Base-by-base conservation (phyloP, 2,329 filamentous ascomycete species). In the Tolypocladium sp. region DNA sequence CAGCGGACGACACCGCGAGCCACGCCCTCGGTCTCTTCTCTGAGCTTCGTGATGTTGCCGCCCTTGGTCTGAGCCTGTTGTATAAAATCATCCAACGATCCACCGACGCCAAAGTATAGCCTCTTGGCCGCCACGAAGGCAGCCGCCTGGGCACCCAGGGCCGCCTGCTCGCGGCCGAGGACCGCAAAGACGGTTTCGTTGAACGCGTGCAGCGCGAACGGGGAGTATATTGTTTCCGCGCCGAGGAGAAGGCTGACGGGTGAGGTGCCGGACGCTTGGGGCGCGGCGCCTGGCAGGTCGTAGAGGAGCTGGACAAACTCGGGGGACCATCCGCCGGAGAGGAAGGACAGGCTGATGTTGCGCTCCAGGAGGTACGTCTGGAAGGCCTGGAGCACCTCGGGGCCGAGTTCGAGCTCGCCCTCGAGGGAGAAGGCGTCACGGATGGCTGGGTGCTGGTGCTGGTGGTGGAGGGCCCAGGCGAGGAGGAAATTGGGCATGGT, bases 161-260 rank as follows among this genome's bases (percentile, higher is more conserved):
- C 58, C 4, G 55, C 40, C 40, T 61, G 59, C 56, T 85, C 78
- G 56, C 74, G 73, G 25, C 77, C 69, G 52, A 92, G 74, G 20
- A 90, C 74, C 4, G 74, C 74, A 49, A 88, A 79, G 15, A 92
- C 76, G 5, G 86, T 85, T 44, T 88, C 82, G 1, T 86, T 83
- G 68, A 93, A 94, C 0, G 84, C 80, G 41, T 77, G 75, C 27
- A 92, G 79, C 0, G 88, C 87, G 59, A 86, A 85, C 0, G 89
- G 89, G 2, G 87, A 91, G 73, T 94, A 94, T 52, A 94, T 93
- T 0, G 90, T 94, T 73, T 94, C 90, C 1, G 89, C 88, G 0
- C 87, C 90, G 2, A 94, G 74, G 6, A 92, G 75, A 2, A 89
- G 72, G 17, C 79, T 81, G 49, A 59, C 56, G 7, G 65, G 25